A percentile compares a stretch with the other conserved stretches of the same genome.
Conservation (phyloP, 2,329 filamentous ascomycete species). For the Aciculosporium take region DNA sequence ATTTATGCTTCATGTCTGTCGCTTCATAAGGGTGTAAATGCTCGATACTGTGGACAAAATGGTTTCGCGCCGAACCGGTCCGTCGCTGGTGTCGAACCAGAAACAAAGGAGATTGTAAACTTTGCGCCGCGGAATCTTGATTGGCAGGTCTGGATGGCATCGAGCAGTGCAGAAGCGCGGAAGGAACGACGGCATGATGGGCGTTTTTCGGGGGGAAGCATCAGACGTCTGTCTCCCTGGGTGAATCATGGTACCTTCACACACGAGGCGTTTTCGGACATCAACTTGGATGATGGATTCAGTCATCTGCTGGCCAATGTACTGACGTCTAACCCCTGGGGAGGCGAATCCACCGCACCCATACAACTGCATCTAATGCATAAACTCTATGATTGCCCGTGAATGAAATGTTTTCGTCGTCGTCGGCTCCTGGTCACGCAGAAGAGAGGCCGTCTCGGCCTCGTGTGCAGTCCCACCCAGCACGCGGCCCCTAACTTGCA, state of each 20-base stretch:
- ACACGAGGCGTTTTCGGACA: neutral
- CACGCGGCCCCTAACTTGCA: constrained; percentile 15
- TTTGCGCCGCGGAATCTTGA: no score
- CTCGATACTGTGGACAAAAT: no score
- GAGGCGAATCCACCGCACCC: neutral
- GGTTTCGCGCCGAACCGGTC: no score
- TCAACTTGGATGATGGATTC: neutral
- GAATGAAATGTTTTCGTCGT: neutral
- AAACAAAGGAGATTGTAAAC: neutral
- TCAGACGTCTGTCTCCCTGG: neutral
- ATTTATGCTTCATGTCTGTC: no score
- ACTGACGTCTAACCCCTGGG: neutral
- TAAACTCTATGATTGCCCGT: neutral
- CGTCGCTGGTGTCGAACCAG: neutral
- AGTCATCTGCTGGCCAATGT: neutral
- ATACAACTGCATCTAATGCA: neutral
- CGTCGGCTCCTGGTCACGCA: neutral
- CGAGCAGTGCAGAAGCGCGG: neutral
- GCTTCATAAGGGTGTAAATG: no score
- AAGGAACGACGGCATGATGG: neutral
- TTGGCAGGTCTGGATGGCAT: neutral
- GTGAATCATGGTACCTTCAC: neutral
- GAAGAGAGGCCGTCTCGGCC: neutral
- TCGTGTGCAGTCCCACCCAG: neutral
- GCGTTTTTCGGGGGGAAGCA: neutral